Conservation (phyloP, 176 grass and related monocot genomes). For the Dactylis glomerata region DNA sequence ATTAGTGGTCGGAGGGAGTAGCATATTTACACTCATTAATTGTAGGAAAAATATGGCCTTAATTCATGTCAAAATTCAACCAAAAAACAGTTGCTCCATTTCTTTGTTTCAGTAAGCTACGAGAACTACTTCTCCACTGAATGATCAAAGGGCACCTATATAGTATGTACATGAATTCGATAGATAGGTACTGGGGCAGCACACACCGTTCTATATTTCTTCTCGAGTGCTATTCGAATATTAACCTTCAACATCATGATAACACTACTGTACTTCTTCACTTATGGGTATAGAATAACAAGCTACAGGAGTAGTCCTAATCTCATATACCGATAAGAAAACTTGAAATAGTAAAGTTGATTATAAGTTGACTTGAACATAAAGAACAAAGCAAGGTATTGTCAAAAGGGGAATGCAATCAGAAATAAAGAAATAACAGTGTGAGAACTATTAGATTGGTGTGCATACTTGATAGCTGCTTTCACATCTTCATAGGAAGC, state of each 20-base stretch:
- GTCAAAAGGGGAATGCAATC: neutral
- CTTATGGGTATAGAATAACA: neutral
- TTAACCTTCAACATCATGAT: neutral
- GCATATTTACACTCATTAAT: neutral
- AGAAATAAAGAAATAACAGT: conserved; percentile 7
- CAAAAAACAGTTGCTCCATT: neutral
- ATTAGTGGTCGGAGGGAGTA: too few species aligned
- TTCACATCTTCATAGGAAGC: conserved; percentile 86
- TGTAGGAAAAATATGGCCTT: neutral
- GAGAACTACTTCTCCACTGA: neutral
- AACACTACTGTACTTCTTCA: neutral
- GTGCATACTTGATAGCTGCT: conserved; percentile 70
- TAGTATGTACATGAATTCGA: neutral
- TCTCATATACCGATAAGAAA: neutral
- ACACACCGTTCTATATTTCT: neutral
- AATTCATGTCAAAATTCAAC: neutral
- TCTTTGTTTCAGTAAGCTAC: neutral
- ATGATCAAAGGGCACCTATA: neutral
- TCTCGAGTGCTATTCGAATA: neutral
- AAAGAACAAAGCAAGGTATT: neutral
- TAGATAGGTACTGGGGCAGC: neutral
- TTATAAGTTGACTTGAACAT: neutral
- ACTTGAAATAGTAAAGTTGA: neutral
- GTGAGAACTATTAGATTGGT: neutral
- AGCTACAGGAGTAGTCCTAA: neutral